Base-by-base conservation (phyloP, 2,329 filamentous ascomycete species). In the Aureobasidium sp. region DNA sequence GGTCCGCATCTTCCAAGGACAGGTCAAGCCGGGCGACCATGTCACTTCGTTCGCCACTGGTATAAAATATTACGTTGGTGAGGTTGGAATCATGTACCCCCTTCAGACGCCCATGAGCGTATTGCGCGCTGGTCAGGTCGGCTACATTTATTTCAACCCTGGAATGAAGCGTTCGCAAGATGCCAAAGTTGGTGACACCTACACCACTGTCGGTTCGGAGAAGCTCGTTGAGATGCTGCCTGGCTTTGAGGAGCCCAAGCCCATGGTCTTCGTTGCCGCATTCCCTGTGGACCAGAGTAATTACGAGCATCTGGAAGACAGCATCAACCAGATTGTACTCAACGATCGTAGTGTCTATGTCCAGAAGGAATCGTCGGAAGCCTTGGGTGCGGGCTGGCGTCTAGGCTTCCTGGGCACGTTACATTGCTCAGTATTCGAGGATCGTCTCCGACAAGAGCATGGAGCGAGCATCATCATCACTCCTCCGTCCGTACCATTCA, bases 341-440 rank as follows among this genome's bases (percentile, higher is more conserved):
- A 99, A 99, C 73, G 94, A 99, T 74, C 87, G 94, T 63, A 96
- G 92, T 72, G 90, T 99, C 36, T 96, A 92, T 3, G 79, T 97
- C 51, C 89, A 92, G 68, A 97, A 97, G 73, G 94, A 97, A 72
- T 90, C 90, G 29, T 97, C 92, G 0, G 92, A 97, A 71, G 94
- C 94, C 0, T 80, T 99, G 0, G 94, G 94, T 0, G 90, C 93
- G 1, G 94, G 94, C 2, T 99, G 94, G 88, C 87, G 94, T 50
- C 78, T 99, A 12, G 94, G 94, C 0, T 99, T 99, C 71, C 77
- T 99, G 3, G 94, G 94, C n/a, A 97, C 92, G 13, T 79, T 99
- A 52, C 94, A 99, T 74, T 97, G 94, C 77, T 97, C 92, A n/a
- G 94, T 99, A 5, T 99, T 99, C 69, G 92, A 99, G 75, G 94